Base-by-base conservation (phyloP, 2,329 filamentous ascomycete species). In the Colletotrichum siamense region DNA sequence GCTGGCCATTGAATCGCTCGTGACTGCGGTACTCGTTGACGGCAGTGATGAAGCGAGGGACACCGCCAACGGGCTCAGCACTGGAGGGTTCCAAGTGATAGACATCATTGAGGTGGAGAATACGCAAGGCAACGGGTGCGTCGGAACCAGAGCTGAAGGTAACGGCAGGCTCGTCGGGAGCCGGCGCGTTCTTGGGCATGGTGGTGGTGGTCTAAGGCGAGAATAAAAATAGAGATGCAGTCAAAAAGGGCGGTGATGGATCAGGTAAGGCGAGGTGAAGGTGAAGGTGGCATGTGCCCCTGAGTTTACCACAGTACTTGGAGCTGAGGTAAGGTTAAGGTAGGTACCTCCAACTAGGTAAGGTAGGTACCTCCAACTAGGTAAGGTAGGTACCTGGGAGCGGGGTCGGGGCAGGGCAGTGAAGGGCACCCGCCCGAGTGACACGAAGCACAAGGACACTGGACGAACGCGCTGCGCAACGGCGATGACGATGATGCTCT, bases 81-180 rank as follows among this genome's bases (percentile, higher is more conserved):
- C 95, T 96, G 3, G 89, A 88, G 3, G 86, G 82, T 79, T 98
- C 95, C 70, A 98, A 91, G 81, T 98, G 96, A 84, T 98, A 98
- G 76, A 98, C 96, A 85, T 98, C 96, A 85, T 98, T 98, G 89
- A 94, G 98, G 86, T 98, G 96, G 36, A 98, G 83, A 71, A 98
- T 85, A n/a, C 96, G 92, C 67, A 98, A 86, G 82, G 95, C 94
- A 61, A 95, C 94, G 16, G 83, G 80, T 5, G 80, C 78, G 10
- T 78, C 73, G 7, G 78, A 76, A 34, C 82, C 83, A 5, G 82
- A 83, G 71, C 79, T 80, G 74, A 81, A 85, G 4, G 83, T 85
- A 13, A 83, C 78, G 12, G 66, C 55, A 16, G 78, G 78, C 69
- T 75, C 67, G 28, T 78, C 77, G 4, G 73, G 72, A 55, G 73